Evolutionary conservation across 345 rosid species (phyloP).

Genomic region (Eucalyptus sideroxylon): DNA sequence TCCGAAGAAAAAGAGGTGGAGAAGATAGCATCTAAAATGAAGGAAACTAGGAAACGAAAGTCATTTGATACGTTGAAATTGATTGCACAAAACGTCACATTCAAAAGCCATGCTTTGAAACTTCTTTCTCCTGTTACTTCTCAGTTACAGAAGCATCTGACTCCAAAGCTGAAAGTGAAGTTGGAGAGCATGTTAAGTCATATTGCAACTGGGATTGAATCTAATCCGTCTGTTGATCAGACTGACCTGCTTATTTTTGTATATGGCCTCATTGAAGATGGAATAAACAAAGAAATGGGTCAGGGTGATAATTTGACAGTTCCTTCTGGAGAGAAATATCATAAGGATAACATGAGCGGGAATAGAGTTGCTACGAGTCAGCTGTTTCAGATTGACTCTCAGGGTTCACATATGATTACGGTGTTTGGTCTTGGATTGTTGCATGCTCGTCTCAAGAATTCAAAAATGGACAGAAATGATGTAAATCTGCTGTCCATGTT

Average conservation of each 20-base stretch:
- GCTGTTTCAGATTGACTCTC: conserved; percentile 23
- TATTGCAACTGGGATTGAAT: conserved; percentile 73
- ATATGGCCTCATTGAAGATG: conserved; percentile 51
- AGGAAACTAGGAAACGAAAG: conserved; percentile 63
- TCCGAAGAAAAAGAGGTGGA: conserved; percentile 88
- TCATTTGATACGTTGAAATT: conserved; percentile 68
- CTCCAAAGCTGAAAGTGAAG: conserved; percentile 61
- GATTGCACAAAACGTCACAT: conserved; percentile 63
- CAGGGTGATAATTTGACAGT: conserved; percentile 11
- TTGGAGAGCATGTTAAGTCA: conserved; percentile 66
- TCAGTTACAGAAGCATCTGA: conserved; percentile 52
- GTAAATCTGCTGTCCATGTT: conserved; percentile 44
- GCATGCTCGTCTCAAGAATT: conserved; percentile 40
- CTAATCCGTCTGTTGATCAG: conserved; percentile 67
- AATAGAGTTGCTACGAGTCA: conserved; percentile 7
- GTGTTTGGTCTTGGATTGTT: conserved; percentile 70
- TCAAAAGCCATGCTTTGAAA: conserved; percentile 50
- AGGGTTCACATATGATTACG: conserved; percentile 52
- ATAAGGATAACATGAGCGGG: conserved; percentile 6
- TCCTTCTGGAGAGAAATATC: conserved; percentile 2
- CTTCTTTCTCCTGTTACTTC: conserved; percentile 56
- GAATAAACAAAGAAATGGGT: conserved; percentile 33
- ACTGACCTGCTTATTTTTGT: conserved; percentile 62
- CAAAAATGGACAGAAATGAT: conserved; percentile 29
- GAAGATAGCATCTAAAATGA: conserved; percentile 82